A percentile compares a stretch with the other conserved stretches of the same genome.
These are phyloP conservation scores for Glycine soja DNA, from an alignment of 306 rosid genomes.

Conservation along the genomic window DNA sequence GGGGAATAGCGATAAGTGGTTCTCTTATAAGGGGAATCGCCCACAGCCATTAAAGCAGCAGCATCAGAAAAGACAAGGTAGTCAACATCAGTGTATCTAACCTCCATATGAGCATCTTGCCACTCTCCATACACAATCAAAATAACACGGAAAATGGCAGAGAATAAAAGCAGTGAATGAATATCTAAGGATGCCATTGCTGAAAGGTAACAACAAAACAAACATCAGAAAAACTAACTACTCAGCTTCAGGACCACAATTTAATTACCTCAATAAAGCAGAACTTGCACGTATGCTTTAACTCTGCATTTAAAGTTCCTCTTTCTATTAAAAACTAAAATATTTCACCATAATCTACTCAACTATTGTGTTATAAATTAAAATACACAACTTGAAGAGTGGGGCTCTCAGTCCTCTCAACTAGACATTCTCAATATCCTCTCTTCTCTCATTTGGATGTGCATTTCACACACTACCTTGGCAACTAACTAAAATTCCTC, in stretches of 20 bases:
- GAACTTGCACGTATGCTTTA: background rate
- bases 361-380: background rate
- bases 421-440: background rate
- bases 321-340: background rate
- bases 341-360: background rate
- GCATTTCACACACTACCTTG: background rate
- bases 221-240: background rate
- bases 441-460: background rate
- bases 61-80: constrained; percentile 93
- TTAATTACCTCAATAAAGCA: background rate
- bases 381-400: background rate
- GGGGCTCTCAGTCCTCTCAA: background rate
- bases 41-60: constrained; percentile 78
- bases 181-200: constrained; percentile 55
- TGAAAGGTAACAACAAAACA: constrained; percentile 12
- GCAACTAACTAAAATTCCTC: background rate
- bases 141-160: constrained; percentile 69
- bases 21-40: constrained; percentile 84
- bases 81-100: constrained; percentile 87
- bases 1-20: constrained; percentile 93
- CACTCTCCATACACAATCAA: constrained; percentile 86
- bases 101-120: constrained; percentile 96
- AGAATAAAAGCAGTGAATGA: constrained; percentile 54
- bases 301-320: background rate
- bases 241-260: constrained; percentile 4